phyloP scores from a whole-genome alignment of 2,329 filamentous ascomycete species.

The Sclerotinia subarctica region DNA sequence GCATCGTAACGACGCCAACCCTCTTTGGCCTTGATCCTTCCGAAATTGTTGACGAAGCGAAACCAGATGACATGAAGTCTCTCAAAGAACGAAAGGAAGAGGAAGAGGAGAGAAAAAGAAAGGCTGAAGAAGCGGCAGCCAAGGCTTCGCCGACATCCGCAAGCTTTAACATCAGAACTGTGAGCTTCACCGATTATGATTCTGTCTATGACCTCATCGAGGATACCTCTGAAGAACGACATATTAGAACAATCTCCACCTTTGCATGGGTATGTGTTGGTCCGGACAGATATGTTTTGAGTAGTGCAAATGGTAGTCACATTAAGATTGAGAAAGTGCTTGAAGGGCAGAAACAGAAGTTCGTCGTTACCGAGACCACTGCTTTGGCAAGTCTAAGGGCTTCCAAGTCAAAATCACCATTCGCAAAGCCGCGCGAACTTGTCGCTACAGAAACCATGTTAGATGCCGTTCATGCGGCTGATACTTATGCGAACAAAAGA shows the following conservation, averaged over 20 bases:
- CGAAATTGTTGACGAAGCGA: constrained; percentile 68
- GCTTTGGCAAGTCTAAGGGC: constrained; percentile 22
- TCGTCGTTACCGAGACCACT: constrained; percentile 41
- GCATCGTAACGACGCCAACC: constrained; percentile 86
- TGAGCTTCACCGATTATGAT: constrained; percentile 82
- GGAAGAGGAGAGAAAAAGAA: constrained; percentile 35
- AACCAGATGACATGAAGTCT: constrained; percentile 57
- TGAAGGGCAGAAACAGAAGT: constrained; percentile 25
- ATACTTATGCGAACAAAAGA: constrained; percentile 68
- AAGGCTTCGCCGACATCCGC: neutral
- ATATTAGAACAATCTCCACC: constrained; percentile 72
- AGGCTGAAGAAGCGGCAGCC: constrained; percentile 11
- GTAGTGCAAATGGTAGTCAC: constrained; percentile 60
- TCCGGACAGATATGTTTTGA: constrained; percentile 68
- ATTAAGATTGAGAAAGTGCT: constrained; percentile 47
- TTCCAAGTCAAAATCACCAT: constrained; percentile 54
- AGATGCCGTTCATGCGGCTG: constrained; percentile 78
- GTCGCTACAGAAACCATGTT: constrained; percentile 63
- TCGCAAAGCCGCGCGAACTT: constrained; percentile 65
- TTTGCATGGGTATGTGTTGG: constrained; percentile 80
- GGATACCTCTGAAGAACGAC: constrained; percentile 73
- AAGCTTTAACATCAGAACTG: constrained; percentile 22
- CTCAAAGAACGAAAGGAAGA: constrained; percentile 51
- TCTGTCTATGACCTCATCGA: constrained; percentile 87
- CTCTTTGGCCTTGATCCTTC: constrained; percentile 87